Evolutionary conservation across 371 early-diverging fungal species (phyloP).

Genomic region (Mucor lusitanicus): DNA sequence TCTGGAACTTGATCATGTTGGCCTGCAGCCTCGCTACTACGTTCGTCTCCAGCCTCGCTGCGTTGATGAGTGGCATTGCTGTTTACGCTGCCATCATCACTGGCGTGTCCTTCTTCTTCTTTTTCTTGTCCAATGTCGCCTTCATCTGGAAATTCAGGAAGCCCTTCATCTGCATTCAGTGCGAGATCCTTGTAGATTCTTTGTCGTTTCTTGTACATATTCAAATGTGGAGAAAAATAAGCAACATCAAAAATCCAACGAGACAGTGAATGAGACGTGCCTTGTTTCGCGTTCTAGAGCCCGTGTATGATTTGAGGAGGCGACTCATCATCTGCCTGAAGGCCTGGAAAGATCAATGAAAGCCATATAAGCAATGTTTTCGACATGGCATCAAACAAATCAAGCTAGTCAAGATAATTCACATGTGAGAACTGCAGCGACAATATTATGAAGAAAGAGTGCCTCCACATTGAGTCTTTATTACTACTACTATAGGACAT

Average conservation of each 20-base stretch:
- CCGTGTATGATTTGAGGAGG: background rate
- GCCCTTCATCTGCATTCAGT: background rate
- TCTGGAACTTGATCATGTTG: background rate
- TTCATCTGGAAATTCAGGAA: background rate
- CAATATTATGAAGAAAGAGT: too few relatives aligned
- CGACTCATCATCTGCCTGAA: background rate
- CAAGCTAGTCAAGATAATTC: too few relatives aligned
- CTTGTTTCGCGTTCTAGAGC: background rate
- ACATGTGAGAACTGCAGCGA: too few relatives aligned
- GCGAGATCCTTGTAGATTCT: background rate
- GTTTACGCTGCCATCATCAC: background rate
- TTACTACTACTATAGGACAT: too few relatives aligned
- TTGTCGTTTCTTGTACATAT: constrained; percentile 1
- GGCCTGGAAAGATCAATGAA: background rate
- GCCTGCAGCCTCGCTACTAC: background rate
- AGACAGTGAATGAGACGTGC: background rate
- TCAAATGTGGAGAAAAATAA: background rate
- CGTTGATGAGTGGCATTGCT: background rate
- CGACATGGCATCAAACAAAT: too few relatives aligned
- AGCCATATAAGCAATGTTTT: too few relatives aligned
- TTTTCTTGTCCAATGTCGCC: background rate
- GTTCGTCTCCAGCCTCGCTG: too few relatives aligned
- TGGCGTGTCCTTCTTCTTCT: background rate
- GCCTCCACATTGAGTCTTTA: too few relatives aligned
- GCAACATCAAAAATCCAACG: background rate